Evolutionary conservation across 768 basidiomycete species (phyloP).

Genomic region (Tylopilus cervinicoccineus): DNA sequence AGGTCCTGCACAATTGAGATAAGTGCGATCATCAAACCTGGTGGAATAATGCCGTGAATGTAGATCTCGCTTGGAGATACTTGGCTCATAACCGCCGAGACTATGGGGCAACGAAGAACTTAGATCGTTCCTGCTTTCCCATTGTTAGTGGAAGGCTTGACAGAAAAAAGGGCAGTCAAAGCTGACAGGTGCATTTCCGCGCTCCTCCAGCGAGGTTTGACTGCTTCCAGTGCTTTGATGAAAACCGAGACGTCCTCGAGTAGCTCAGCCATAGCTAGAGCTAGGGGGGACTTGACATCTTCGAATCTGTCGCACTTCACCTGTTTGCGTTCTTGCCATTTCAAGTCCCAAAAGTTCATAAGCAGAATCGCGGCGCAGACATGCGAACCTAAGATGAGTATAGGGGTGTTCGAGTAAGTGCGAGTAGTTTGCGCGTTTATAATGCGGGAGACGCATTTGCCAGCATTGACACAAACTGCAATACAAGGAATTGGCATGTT

Average conservation of each 20-base stretch:
- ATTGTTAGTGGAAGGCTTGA: conserved; percentile 33
- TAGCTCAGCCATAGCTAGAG: conserved; percentile 28
- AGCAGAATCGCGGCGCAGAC: conserved; percentile 50
- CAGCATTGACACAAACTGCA: conserved; percentile 56
- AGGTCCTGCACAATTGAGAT: conserved; percentile 8
- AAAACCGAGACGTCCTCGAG: conserved; percentile 29
- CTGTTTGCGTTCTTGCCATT: conserved; percentile 39
- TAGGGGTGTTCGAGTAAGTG: conserved; percentile 42
- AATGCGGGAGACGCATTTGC: conserved; percentile 57
- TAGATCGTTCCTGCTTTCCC: conserved; percentile 23
- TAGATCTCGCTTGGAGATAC: conserved; percentile 8
- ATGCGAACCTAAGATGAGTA: conserved; percentile 43
- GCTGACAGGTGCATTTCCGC: conserved; percentile 37
- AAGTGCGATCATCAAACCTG: conserved; percentile 9
- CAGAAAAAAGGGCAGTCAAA: conserved; percentile 3
- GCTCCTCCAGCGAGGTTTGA: conserved; percentile 29
- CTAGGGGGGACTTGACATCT: conserved; percentile 30
- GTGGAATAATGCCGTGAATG: conserved; percentile 3
- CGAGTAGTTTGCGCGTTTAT: conserved; percentile 47
- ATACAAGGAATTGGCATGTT: conserved; percentile 47
- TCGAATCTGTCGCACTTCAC: conserved; percentile 19
- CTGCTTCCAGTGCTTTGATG: conserved; percentile 24
- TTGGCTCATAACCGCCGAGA: conserved; percentile 22
- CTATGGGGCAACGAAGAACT: conserved; percentile 26
- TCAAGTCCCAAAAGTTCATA: conserved; percentile 57